Conservation (phyloP, 2,329 filamentous ascomycete species). For the Sordariomycetes sp. region DNA sequence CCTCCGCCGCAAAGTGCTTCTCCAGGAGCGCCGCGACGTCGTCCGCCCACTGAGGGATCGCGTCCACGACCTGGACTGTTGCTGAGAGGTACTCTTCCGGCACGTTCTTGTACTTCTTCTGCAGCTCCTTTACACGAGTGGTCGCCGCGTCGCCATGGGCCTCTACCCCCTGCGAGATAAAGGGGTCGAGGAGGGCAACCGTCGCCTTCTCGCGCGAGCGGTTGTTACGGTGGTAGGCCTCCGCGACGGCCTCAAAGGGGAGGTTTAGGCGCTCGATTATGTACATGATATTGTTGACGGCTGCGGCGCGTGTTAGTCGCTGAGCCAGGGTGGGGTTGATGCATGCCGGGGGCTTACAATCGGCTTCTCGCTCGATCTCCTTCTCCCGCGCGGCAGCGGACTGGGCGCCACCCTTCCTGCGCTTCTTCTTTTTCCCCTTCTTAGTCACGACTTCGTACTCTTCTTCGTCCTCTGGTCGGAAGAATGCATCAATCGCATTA, state of each 20-base stretch:
- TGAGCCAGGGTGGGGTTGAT: not conserved
- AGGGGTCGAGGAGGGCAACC: slow-evolving; percentile 27
- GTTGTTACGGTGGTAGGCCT: slow-evolving; percentile 23
- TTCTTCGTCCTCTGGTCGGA: slow-evolving; percentile 33
- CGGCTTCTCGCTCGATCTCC: not conserved
- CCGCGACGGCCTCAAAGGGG: slow-evolving; percentile 23
- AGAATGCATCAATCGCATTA: slow-evolving; percentile 78
- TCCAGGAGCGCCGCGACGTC: slow-evolving; percentile 28
- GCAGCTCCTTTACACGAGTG: slow-evolving; percentile 18
- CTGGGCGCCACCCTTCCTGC: not conserved
- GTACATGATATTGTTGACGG: slow-evolving; percentile 25
- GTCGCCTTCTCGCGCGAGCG: slow-evolving; percentile 25
- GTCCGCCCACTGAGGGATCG: slow-evolving; percentile 18
- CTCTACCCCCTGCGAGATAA: slow-evolving; percentile 22
- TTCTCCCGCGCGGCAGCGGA: not conserved
- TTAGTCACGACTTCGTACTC: slow-evolving; percentile 12
- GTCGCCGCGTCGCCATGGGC: slow-evolving; percentile 16
- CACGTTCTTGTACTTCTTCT: slow-evolving; percentile 24
- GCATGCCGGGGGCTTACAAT: not conserved
- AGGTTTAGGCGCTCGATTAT: slow-evolving; percentile 29
- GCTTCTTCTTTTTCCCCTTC: slow-evolving; percentile 26
- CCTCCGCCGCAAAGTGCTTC: slow-evolving; percentile 21
- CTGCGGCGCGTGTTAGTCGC: slow-evolving; percentile 8
- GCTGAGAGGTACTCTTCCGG: slow-evolving; percentile 27
- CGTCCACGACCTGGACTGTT: slow-evolving; percentile 24